These are phyloP conservation scores for Mrakiaceae sp. DNA, from an alignment of 1,284 basidiomycete genomes.

Conservation along the genomic window DNA sequence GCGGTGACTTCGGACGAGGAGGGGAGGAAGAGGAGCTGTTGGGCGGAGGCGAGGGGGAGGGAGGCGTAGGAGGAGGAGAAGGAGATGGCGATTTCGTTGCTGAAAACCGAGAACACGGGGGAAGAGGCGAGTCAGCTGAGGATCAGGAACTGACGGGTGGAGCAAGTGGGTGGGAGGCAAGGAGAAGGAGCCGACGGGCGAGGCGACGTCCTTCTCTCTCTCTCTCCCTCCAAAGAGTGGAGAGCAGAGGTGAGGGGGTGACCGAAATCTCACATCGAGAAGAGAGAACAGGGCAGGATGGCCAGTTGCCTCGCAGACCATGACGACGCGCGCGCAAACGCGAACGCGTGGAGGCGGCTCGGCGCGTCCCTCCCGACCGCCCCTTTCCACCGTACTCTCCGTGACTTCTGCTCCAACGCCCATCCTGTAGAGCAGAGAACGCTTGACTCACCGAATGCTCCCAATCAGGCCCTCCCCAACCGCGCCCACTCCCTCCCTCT, in stretches of 20 bases:
- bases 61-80: slow-evolving; percentile 35
- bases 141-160: background rate
- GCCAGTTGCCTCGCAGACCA: too few species aligned
- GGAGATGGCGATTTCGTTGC: slow-evolving; percentile 35
- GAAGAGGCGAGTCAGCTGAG: background rate
- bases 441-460: slow-evolving; percentile 29
- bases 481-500: slow-evolving; percentile 37
- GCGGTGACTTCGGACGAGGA: slow-evolving; percentile 28
- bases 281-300: too few species aligned
- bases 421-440: background rate
- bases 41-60: slow-evolving; percentile 31
- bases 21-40: slow-evolving; percentile 34
- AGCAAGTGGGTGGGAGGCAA: background rate
- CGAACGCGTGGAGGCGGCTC: too few species aligned
- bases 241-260: too few species aligned
- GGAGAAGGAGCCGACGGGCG: too few species aligned
- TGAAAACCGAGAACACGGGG: slow-evolving; percentile 9
- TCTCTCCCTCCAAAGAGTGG: too few species aligned
- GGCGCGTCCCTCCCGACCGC: too few species aligned
- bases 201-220: background rate
- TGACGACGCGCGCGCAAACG: too few species aligned
- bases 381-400: too few species aligned
- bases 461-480: slow-evolving; percentile 33
- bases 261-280: too few species aligned
- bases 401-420: too few species aligned